Conservation (phyloP, 2,329 filamentous ascomycete genomes). For the Curvularia eragrostidis region DNA sequence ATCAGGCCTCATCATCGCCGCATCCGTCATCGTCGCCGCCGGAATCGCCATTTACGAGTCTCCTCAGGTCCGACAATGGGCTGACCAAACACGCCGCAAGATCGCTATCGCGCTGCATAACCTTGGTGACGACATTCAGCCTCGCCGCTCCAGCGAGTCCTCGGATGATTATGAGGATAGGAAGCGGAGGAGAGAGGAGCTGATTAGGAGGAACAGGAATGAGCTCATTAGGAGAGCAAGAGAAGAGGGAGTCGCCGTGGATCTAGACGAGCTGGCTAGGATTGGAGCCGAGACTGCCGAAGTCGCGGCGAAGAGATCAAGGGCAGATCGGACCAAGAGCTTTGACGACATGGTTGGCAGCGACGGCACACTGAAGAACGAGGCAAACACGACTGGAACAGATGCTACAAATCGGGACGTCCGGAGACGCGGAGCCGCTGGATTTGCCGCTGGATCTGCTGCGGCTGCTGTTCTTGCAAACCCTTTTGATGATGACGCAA, state of each 20-base stretch:
- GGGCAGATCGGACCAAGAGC: conserved; percentile 36
- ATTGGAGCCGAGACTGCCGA: conserved; percentile 43
- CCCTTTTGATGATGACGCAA: conserved; percentile 54
- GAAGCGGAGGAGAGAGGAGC: conserved; percentile 41
- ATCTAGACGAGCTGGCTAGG: conserved; percentile 49
- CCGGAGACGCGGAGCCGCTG: conserved; percentile 43
- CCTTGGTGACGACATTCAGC: conserved; percentile 66
- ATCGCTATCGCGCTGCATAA: conserved; percentile 65
- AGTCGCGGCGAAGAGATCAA: conserved; percentile 23
- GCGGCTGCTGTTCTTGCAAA: conserved; percentile 47
- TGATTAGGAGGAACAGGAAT: conserved; percentile 43
- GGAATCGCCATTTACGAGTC: conserved; percentile 69
- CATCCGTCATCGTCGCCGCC: conserved; percentile 67
- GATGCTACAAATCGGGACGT: conserved; percentile 27
- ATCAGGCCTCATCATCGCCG: conserved; percentile 67
- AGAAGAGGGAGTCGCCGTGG: conserved; percentile 52
- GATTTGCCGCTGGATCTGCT: conserved; percentile 50
- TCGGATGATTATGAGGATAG: conserved; percentile 43
- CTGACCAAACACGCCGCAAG: conserved; percentile 66
- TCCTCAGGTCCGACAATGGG: conserved; percentile 68
- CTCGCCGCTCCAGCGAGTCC: conserved; percentile 43
- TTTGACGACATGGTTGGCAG: conserved; percentile 52
- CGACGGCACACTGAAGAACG: conserved; percentile 48
- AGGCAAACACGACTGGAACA: conserved; percentile 33
- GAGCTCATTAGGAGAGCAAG: conserved; percentile 47